Evolutionary conservation across 2,329 filamentous ascomycete genomes (phyloP).

Genomic region (Penicillium digitatum): DNA sequence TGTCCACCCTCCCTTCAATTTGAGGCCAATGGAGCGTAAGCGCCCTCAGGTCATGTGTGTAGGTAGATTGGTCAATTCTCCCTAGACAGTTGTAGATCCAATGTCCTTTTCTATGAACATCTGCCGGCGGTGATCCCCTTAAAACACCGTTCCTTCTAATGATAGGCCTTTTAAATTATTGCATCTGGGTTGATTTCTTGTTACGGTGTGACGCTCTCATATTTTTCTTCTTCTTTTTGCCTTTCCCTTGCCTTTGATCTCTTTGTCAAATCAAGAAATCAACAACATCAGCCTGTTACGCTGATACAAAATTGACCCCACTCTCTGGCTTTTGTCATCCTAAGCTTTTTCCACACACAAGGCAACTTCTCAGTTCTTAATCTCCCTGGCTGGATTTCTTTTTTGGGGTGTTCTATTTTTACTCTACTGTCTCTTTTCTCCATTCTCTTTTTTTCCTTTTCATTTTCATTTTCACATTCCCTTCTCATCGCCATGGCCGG

Average conservation of each 20-base stretch:
- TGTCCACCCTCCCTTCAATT: not conserved
- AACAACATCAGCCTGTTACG: not conserved
- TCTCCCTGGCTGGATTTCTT: slow-evolving; percentile 7
- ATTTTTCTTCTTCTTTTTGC: slow-evolving; percentile 1
- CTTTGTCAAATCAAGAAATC: not conserved
- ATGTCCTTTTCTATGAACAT: not conserved
- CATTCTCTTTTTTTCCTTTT: slow-evolving; percentile 7
- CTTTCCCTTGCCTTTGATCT: slow-evolving; percentile 1
- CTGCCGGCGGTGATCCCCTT: not conserved
- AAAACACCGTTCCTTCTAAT: not conserved
- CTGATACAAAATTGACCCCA: slow-evolving; percentile 14
- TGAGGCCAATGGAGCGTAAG: slow-evolving; percentile 20
- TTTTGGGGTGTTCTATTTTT: slow-evolving; percentile 7
- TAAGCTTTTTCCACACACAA: slow-evolving; percentile 12
- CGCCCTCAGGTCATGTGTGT: slow-evolving; percentile 24
- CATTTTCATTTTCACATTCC: not conserved
- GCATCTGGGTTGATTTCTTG: not conserved
- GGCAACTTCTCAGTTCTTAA: slow-evolving; percentile 10
- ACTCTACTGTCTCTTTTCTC: slow-evolving; percentile 3
- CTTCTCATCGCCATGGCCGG: slow-evolving; percentile 68
- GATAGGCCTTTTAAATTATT: not conserved
- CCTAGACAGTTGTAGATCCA: not conserved
- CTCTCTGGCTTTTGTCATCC: slow-evolving; percentile 14
- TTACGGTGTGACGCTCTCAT: not conserved
- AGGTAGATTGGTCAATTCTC: slow-evolving; percentile 13